phyloP scores from a whole-genome alignment of 2,329 filamentous ascomycete species.

The Phoma sp. region DNA sequence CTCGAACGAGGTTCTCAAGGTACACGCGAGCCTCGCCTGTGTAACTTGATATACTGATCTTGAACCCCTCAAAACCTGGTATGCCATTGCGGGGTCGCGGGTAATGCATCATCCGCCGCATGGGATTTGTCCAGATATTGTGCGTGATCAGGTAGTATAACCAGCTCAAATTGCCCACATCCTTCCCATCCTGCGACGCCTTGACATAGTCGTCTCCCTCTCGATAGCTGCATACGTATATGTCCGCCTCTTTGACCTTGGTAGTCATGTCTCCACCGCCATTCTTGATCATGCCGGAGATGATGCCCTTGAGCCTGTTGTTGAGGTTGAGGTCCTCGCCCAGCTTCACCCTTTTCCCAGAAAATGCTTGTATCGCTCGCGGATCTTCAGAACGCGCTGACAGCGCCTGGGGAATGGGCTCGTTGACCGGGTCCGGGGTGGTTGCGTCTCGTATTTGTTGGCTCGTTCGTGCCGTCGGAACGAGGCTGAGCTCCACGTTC shows the following conservation, averaged over 20 bases:
- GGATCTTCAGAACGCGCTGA: slow-evolving; percentile 29
- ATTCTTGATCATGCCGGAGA: slow-evolving; percentile 72
- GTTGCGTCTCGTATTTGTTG: slow-evolving; percentile 44
- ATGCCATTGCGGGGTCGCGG: slow-evolving; percentile 80
- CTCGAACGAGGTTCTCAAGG: slow-evolving; percentile 86
- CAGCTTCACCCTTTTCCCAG: slow-evolving; percentile 77
- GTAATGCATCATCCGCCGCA: slow-evolving; percentile 86
- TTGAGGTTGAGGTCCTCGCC: slow-evolving; percentile 76
- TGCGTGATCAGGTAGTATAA: slow-evolving; percentile 89
- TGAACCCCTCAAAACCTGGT: slow-evolving; percentile 75
- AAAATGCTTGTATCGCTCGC: slow-evolving; percentile 67
- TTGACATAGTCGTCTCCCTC: slow-evolving; percentile 78
- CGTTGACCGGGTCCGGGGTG: slow-evolving; percentile 38
- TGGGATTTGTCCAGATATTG: slow-evolving; percentile 86
- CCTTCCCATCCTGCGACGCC: slow-evolving; percentile 77
- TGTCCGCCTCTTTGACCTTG: slow-evolving; percentile 73
- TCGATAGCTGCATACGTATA: slow-evolving; percentile 86
- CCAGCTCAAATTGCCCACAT: slow-evolving; percentile 93
- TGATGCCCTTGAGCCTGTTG: slow-evolving; percentile 67
- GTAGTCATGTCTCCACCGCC: slow-evolving; percentile 74
- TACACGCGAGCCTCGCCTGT: slow-evolving; percentile 93
- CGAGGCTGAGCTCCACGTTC: slow-evolving; percentile 31
- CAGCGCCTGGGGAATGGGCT: slow-evolving; percentile 28
- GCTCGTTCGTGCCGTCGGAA: slow-evolving; percentile 57
- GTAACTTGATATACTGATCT: slow-evolving; percentile 94